Conservation (phyloP, 768 basidiomycete species). For the Naganishia vishniacii region DNA sequence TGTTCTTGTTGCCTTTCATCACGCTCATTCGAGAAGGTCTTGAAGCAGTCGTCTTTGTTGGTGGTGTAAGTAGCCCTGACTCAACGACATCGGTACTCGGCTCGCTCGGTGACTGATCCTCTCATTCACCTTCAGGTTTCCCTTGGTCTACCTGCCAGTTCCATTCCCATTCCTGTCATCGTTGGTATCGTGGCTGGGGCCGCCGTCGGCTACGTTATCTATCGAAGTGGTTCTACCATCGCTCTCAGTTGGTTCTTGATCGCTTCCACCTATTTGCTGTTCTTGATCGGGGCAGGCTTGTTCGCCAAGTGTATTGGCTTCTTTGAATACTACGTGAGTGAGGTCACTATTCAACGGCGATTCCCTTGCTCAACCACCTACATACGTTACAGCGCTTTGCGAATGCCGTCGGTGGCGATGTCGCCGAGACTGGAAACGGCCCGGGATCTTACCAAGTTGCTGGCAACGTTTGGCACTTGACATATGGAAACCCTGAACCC, state of each 20-base stretch:
- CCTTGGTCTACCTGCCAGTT: conserved; percentile 69
- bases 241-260: conserved; percentile 82
- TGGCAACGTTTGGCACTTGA: conserved; percentile 66
- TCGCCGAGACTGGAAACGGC: conserved; percentile 56
- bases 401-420: conserved; percentile 61
- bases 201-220: conserved; percentile 56
- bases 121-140: conserved; percentile 55
- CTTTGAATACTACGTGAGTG: conserved; percentile 59
- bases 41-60: conserved; percentile 88
- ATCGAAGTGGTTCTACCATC: conserved; percentile 49
- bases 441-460: conserved; percentile 77
- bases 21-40: conserved; percentile 92
- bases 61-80: conserved; percentile 55
- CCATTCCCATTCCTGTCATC: conserved; percentile 86
- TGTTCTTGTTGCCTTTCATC: conserved; percentile 83
- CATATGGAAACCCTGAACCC: conserved; percentile 43
- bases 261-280: conserved; percentile 81
- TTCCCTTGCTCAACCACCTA: conserved; percentile 46
- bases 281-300: conserved; percentile 90
- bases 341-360: conserved; percentile 37
- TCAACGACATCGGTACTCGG: neutral
- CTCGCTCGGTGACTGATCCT: neutral
- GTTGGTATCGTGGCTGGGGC: conserved; percentile 75
- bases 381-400: conserved; percentile 33
- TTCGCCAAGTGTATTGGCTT: conserved; percentile 70